A percentile compares a stretch with the other conserved stretches of the same genome.
Conservation (phyloP, 1,284 basidiomycete species). For the Cutaneotrichosporon mucoides region DNA sequence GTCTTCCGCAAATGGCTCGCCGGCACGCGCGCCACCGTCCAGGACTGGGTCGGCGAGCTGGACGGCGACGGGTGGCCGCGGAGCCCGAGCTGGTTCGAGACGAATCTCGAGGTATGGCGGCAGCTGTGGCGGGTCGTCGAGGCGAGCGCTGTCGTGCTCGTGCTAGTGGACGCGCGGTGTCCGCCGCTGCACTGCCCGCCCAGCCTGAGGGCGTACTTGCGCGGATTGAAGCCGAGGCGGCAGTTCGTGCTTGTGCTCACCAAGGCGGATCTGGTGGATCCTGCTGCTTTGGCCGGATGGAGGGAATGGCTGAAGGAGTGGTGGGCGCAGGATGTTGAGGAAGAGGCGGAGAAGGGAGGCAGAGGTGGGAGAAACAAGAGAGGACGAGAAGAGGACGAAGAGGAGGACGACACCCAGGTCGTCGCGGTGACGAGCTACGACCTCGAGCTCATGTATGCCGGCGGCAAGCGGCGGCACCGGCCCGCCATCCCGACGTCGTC, state of each 20-base stretch:
- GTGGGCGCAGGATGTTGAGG: constrained; percentile 40
- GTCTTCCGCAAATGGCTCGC: constrained; percentile 69
- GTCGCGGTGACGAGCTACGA: constrained; percentile 71
- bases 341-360: too few species aligned
- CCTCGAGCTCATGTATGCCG: constrained; percentile 50
- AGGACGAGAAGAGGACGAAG: constrained; percentile 18
- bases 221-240: constrained; percentile 48
- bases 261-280: constrained; percentile 73
- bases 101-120: constrained; percentile 87
- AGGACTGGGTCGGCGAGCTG: constrained; percentile 54
- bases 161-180: constrained; percentile 81
- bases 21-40: constrained; percentile 58
- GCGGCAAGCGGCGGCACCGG: constrained; percentile 47
- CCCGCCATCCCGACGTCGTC: constrained; percentile 61
- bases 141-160: constrained; percentile 74
- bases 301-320: constrained; percentile 58
- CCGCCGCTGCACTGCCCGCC: constrained; percentile 61
- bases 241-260: constrained; percentile 76
- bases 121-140: constrained; percentile 81
- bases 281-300: constrained; percentile 62
- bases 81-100: constrained; percentile 67
- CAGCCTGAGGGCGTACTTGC: constrained; percentile 52
- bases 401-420: constrained; percentile 49
- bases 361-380: too few species aligned
- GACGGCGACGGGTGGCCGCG: constrained; percentile 22